Evolutionary conservation across 208 protist species (phyloP).

Genomic region (Acanthamoeba royreba): DNA sequence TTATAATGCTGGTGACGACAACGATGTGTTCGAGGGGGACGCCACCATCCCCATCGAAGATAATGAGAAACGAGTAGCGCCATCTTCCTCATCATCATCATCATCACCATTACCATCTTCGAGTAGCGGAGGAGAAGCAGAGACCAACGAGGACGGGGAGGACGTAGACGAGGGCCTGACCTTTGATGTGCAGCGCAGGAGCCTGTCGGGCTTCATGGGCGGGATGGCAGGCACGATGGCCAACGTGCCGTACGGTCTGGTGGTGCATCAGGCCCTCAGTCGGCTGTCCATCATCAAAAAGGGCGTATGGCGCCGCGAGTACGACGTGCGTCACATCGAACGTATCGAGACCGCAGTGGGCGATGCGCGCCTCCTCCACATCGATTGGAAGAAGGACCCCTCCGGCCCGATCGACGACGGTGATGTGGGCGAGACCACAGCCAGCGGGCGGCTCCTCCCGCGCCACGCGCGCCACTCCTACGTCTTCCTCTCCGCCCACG

Average conservation of each 20-base stretch:
- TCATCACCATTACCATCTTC: too few relatives aligned
- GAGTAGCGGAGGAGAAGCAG: too few relatives aligned
- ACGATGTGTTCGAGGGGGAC: too few relatives aligned
- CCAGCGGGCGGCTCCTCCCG: background rate
- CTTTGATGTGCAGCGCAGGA: conserved; percentile 35
- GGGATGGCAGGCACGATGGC: background rate
- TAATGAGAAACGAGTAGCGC: too few relatives aligned
- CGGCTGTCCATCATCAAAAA: background rate
- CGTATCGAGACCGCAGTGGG: background rate
- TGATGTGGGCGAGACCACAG: too few relatives aligned
- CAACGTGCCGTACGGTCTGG: background rate
- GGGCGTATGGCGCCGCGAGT: background rate
- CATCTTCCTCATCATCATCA: too few relatives aligned
- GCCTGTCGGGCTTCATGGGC: background rate
- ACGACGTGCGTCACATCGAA: background rate
- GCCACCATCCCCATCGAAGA: too few relatives aligned
- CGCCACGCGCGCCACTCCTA: conserved; percentile 2
- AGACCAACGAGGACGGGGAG: too few relatives aligned
- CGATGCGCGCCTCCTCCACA: background rate
- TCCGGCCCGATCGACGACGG: too few relatives aligned
- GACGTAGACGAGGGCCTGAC: background rate
- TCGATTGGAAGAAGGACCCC: conserved; percentile 34
- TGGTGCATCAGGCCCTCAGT: background rate
- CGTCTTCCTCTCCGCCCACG: background rate
- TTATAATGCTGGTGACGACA: too few relatives aligned